Evolutionary conservation across 2,329 filamentous ascomycete genomes (phyloP).

Genomic region (Leptographium galeiforme): DNA sequence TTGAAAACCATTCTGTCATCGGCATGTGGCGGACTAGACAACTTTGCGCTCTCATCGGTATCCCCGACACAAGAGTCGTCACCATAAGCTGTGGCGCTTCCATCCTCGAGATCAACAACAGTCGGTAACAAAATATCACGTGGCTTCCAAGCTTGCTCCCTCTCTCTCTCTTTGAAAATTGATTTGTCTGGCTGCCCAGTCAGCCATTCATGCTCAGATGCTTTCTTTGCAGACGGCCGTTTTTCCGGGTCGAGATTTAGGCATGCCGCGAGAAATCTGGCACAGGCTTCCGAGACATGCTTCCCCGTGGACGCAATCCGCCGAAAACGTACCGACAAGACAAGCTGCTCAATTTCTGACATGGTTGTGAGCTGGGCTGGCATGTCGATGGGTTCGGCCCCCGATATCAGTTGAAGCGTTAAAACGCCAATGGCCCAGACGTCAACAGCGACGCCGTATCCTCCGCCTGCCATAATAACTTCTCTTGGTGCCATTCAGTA

Average conservation of each 20-base stretch:
- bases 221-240: conserved; percentile 5
- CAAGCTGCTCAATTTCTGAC: conserved; percentile 4
- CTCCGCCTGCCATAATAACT: conserved; percentile 13
- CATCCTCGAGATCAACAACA: conserved; percentile 4
- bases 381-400: conserved; percentile 10
- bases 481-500: conserved; percentile 21
- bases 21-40: too few species aligned
- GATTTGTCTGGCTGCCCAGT: background rate
- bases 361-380: conserved; percentile 10
- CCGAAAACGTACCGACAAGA: conserved; percentile 3
- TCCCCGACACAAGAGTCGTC: background rate
- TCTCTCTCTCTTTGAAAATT: conserved; percentile 6
- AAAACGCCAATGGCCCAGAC: conserved; percentile 41
- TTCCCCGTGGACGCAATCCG: background rate
- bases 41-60: background rate
- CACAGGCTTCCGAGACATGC: conserved; percentile 5
- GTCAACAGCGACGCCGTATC: conserved; percentile 28
- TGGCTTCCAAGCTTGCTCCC: conserved; percentile 7
- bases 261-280: conserved; percentile 10
- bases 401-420: conserved; percentile 19
- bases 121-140: conserved; percentile 8
- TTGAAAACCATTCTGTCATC: too few species aligned
- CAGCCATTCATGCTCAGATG: conserved; percentile 8
- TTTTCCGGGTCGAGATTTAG: conserved; percentile 2
- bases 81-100: background rate